Evolutionary conservation across 192 early-diverging fungal genomes (phyloP).

Genomic region (Jimgerdemannia lactiflua): DNA sequence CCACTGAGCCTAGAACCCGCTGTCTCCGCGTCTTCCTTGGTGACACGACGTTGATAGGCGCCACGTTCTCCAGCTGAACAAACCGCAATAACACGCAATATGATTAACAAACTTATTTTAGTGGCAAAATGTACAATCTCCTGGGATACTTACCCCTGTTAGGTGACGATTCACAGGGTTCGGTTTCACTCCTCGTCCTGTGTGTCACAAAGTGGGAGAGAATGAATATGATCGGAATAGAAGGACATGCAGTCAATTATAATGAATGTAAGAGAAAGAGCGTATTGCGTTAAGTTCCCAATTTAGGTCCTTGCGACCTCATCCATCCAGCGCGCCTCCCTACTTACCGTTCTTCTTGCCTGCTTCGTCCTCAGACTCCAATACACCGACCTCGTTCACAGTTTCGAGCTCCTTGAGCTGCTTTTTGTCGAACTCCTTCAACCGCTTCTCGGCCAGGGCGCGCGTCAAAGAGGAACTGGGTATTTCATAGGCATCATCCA

Average conservation of each 20-base stretch:
- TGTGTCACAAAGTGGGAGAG: not conserved
- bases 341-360: not conserved
- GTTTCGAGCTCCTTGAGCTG: not conserved
- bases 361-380: not conserved
- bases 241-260: too few relatives aligned
- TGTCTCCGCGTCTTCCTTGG: not conserved
- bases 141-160: not conserved
- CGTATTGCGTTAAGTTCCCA: too few relatives aligned
- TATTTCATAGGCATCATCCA: too few relatives aligned
- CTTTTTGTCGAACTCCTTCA: not conserved
- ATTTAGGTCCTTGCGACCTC: too few relatives aligned
- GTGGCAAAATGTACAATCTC: not conserved
- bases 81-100: not conserved
- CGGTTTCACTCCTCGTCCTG: not conserved
- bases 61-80: not conserved
- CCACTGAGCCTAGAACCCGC: too few relatives aligned
- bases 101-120: not conserved
- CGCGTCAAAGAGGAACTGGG: not conserved
- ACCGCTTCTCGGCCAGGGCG: not conserved
- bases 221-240: too few relatives aligned
- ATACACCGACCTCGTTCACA: not conserved
- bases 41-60: not conserved
- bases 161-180: not conserved
- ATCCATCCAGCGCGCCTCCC: too few relatives aligned
- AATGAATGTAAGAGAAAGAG: too few relatives aligned